Evolutionary conservation across 352 stramenopile genomes (phyloP).

Genomic region (Pythium rishiriense): DNA sequence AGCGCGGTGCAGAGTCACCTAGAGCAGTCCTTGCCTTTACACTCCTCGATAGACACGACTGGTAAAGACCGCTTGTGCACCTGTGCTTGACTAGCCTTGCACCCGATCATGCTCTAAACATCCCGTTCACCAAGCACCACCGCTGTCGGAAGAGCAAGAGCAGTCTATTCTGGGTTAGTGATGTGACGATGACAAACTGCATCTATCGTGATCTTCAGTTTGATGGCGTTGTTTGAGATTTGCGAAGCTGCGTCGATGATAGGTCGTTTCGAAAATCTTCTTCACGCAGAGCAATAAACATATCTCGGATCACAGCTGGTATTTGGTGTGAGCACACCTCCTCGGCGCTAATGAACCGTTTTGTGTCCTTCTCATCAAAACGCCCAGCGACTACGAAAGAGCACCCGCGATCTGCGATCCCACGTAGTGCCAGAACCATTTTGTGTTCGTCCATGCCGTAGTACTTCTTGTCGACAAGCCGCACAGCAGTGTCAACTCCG

Average conservation of each 20-base stretch:
- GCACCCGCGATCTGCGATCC: constrained; percentile 64
- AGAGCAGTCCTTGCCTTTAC: too few relatives aligned
- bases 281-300: constrained; percentile 79
- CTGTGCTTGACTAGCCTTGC: too few relatives aligned
- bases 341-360: constrained; percentile 57
- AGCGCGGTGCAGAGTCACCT: too few relatives aligned
- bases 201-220: too few relatives aligned
- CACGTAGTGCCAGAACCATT: constrained; percentile 75
- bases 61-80: too few relatives aligned
- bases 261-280: constrained; percentile 84
- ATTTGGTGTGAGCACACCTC: constrained; percentile 52
- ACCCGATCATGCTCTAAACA: too few relatives aligned
- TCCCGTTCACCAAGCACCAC: too few relatives aligned
- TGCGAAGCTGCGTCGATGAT: constrained; percentile 78
- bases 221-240: background rate
- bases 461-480: constrained; percentile 91
- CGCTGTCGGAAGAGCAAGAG: too few relatives aligned
- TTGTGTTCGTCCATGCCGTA: constrained; percentile 74
- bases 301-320: constrained; percentile 44
- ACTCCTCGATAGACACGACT: too few relatives aligned
- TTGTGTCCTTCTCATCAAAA: constrained; percentile 51
- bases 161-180: too few relatives aligned
- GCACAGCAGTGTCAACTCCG: constrained; percentile 86
- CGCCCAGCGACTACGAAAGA: constrained; percentile 88
- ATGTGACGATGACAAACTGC: too few relatives aligned